A percentile compares a stretch with the other conserved stretches of the same genome.
Conservation (phyloP, 208 protist genomes). For the Trypanosoma cruzi region DNA sequence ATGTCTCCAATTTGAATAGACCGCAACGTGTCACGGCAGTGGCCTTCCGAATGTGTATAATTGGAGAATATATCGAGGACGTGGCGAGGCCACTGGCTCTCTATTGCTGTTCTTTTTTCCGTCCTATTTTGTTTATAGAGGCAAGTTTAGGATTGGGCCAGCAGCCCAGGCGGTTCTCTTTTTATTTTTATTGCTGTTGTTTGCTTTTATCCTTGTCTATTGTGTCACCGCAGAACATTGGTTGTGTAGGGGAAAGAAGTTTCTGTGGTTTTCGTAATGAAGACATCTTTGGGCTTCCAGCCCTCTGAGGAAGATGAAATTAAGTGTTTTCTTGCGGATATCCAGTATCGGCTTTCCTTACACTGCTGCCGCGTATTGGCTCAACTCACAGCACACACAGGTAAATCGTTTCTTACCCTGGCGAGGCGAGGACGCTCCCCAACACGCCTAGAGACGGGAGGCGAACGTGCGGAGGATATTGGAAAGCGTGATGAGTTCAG, state of each 20-base stretch:
- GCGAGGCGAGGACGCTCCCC: conserved; percentile 34
- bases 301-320: background rate
- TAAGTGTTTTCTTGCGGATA: conserved; percentile 36
- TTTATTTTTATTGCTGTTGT: conserved; percentile 6
- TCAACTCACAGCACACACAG: conserved; percentile 22
- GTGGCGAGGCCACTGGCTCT: too few species aligned
- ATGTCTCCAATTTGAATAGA: too few species aligned
- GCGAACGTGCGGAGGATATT: background rate
- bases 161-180: too few species aligned
- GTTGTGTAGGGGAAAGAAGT: background rate
- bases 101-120: too few species aligned
- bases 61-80: too few species aligned
- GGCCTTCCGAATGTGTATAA: too few species aligned
- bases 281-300: background rate
- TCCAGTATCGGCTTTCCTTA: conserved; percentile 34
- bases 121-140: too few species aligned
- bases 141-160: too few species aligned
- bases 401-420: conserved; percentile 32
- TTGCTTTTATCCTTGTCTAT: background rate
- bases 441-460: background rate
- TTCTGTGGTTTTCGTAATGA: background rate
- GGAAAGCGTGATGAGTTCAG: conserved; percentile 22
- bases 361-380: conserved; percentile 38
- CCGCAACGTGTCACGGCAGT: too few species aligned
- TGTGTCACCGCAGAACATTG: background rate